Percentiles rank a stretch among this genome's conserved stretches.
Evolutionary conservation across 306 rosid genomes (phyloP).

Genomic region (Dryas drummondii): DNA sequence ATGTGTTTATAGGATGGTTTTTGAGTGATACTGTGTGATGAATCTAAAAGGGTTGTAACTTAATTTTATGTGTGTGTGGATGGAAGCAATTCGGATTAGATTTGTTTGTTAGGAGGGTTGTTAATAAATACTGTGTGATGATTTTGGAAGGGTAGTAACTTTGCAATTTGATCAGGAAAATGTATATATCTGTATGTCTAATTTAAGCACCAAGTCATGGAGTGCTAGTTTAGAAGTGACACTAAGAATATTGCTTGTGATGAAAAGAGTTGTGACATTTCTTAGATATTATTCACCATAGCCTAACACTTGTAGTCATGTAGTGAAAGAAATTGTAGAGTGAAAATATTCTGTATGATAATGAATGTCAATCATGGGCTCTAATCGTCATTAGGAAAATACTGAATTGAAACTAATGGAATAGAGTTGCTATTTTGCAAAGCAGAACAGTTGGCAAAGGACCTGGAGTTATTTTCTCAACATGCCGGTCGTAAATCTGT

Average conservation of each 20-base stretch:
- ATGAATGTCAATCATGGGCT: not conserved
- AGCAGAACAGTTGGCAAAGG: constrained; percentile 80
- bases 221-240: not conserved
- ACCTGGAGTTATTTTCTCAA: constrained; percentile 77
- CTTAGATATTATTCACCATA: not conserved
- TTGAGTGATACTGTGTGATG: not conserved
- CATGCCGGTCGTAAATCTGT: constrained; percentile 81
- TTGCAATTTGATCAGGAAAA: no score
- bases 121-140: not conserved
- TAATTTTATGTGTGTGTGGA: not conserved
- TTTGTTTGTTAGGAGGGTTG: not conserved
- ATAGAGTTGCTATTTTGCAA: constrained; percentile 4
- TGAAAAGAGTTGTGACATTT: not conserved
- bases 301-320: not conserved
- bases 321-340: not conserved
- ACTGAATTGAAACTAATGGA: not conserved
- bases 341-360: not conserved
- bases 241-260: not conserved
- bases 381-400: not conserved
- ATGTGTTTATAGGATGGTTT: not conserved
- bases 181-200: not conserved
- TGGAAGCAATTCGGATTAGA: not conserved
- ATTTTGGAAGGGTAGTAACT: not conserved
- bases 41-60: not conserved
- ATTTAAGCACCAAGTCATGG: not conserved